A percentile compares a stretch with the other conserved stretches of the same genome.
These are phyloP conservation scores for Rhododendron kiyosumense DNA, from an alignment of 148 eudicot species.

Conservation along the genomic window DNA sequence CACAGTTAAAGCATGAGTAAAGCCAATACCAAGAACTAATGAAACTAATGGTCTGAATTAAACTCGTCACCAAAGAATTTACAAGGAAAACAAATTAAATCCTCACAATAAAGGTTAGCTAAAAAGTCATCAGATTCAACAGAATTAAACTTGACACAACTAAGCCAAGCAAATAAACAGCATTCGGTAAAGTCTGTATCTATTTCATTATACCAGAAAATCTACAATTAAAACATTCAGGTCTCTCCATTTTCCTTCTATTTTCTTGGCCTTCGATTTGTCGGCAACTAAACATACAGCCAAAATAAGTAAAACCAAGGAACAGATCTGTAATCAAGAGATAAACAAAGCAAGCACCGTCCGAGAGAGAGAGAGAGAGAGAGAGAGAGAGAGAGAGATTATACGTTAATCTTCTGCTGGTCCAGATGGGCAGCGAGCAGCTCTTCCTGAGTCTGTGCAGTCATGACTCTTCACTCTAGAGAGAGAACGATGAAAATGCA, in stretches of 20 bases:
- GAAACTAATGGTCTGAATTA: neutral
- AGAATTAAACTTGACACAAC: neutral
- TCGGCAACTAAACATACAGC: neutral
- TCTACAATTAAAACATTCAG: neutral
- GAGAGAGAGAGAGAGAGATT: neutral
- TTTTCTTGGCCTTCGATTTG: neutral
- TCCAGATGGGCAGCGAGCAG: constrained; percentile 17
- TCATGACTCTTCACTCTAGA: neutral
- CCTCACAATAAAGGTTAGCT: neutral
- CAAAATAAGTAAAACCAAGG: neutral
- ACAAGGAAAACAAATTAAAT: neutral
- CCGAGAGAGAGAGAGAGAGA: neutral
- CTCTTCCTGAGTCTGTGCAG: constrained; percentile 19
- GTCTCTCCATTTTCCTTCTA: neutral
- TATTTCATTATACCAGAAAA: neutral
- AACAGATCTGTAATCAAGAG: neutral
- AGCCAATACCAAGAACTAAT: too few relatives aligned
- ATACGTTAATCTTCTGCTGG: constrained; percentile 16
- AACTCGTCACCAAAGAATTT: neutral
- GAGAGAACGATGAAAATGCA: neutral
- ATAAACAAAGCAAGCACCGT: neutral
- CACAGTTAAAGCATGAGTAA: too few relatives aligned
- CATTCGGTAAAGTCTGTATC: neutral
- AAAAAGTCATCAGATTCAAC: neutral
- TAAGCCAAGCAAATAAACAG: neutral